Base-by-base conservation (phyloP, 306 rosid genomes). In the Lathyrus oleraceus region DNA sequence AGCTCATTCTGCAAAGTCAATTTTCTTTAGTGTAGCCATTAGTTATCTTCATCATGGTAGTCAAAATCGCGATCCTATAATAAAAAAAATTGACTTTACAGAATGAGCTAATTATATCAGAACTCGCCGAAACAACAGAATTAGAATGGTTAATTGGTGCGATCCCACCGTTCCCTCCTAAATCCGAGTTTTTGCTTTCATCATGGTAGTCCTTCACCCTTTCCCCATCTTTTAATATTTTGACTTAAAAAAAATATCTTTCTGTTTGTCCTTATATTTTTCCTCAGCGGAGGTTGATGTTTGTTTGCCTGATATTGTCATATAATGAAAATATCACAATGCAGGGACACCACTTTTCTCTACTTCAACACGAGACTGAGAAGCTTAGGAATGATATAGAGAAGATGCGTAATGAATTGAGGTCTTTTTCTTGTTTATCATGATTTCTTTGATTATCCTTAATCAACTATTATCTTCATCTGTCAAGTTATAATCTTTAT, bases 311-410 rank as follows among this genome's bases (percentile, higher is more conserved):
- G 57, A 40, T 63, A 71, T 17, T n/a, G 73, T 68, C 43, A 30
- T 65, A 25, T 70, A 40, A 25, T 68, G 44, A 25, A 54, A 67
- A 63, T 32, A 67, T 54, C 61, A 14, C 65, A 36, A 78, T 83
- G 85, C 76, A 94, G 99, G 97, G 95, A 8, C 90, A 94, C 71
- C 97, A 91, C 80, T 91, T 91, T 78, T 94, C 99, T 51, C 70
- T 83, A 72, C 76, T 94, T 79, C 97, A 90, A 83, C 96, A 87
- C 2, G 99, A 94, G 88, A 94, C 97, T 1, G 92, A 91, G 79
- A 94, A 94, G 67, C 86, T 94, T 67, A 84, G 82, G 59, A 87
- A 89, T 74, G 97, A 94, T 69, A 94, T 89, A 14, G 99, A 94
- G 68, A 94, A 94, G 85, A 91, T 94, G 96, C 95, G 96, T 35